These are phyloP conservation scores for Gossypium thurberi DNA, from an alignment of 345 rosid species.

Conservation along the genomic window DNA sequence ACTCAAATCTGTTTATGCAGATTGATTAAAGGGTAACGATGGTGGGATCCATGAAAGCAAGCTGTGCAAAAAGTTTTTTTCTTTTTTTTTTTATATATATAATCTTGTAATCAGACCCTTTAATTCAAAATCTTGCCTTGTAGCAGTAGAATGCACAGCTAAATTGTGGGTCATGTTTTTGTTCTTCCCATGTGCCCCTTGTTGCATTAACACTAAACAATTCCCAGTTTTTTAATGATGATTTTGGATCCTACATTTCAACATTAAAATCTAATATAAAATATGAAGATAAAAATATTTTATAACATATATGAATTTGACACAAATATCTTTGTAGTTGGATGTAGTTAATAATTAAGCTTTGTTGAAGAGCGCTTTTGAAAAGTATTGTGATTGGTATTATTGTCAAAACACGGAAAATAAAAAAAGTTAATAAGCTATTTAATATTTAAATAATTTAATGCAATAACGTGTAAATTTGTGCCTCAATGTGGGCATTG, in stretches of 20 bases:
- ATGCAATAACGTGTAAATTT: no score
- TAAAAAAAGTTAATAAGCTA: no score
- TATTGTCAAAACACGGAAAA: no score
- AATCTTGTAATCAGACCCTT: conserved; percentile 19
- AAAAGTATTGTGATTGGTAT: no score
- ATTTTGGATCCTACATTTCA: not conserved
- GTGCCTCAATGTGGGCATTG: not conserved
- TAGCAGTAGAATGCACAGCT: conserved; percentile 5
- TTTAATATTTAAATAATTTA: no score
- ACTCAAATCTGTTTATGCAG: conserved; percentile 2
- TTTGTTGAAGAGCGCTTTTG: no score
- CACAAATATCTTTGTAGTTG: not conserved
- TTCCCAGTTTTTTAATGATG: not conserved
- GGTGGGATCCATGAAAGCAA: conserved; percentile 38
- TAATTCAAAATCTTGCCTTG: conserved; percentile 29
- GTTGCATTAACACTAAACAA: conserved; percentile 11
- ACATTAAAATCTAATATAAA: not conserved
- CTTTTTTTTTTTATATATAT: not conserved
- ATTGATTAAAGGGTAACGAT: conserved; percentile 15
- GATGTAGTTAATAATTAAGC: not conserved
- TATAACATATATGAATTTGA: not conserved
- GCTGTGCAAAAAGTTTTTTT: conserved; percentile 4
- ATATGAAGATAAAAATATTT: no score
- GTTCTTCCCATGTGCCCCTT: conserved; percentile 21
- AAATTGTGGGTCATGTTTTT: conserved; percentile 10